A percentile compares a stretch with the other conserved stretches of the same genome.
Conservation (phyloP, 768 basidiomycete genomes). For the Terana coerulea region DNA sequence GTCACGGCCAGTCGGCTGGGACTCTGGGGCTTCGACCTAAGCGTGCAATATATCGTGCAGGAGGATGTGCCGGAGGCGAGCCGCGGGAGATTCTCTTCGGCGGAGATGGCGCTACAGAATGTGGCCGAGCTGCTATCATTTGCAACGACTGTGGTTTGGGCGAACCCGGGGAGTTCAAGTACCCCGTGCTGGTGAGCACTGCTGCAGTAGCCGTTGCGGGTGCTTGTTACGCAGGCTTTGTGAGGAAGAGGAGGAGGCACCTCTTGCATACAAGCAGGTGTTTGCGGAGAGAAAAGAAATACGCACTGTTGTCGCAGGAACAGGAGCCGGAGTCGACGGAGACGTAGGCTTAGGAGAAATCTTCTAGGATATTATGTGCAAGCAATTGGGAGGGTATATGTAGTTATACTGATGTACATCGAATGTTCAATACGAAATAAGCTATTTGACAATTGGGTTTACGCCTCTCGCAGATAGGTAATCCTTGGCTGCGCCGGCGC, state of each 20-base stretch:
- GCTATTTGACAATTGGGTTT: conserved; percentile 32
- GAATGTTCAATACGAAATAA: neutral
- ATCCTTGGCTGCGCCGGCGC: conserved; percentile 67
- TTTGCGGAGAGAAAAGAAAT: no score
- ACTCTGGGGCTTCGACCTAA: conserved; percentile 30
- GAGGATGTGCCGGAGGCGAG: conserved; percentile 17
- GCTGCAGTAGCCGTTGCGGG: neutral
- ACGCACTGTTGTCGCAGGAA: no score
- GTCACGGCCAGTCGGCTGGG: conserved; percentile 27
- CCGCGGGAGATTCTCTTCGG: conserved; percentile 26
- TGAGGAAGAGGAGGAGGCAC: neutral
- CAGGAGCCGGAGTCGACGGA: no score
- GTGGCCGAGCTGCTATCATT: conserved; percentile 25
- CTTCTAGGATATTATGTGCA: no score
- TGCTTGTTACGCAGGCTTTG: neutral
- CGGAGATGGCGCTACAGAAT: conserved; percentile 27
- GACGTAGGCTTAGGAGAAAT: no score
- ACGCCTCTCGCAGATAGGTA: conserved; percentile 57
- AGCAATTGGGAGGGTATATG: no score
- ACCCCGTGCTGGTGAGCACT: neutral
- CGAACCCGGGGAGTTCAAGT: conserved; percentile 15
- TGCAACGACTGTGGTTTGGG: conserved; percentile 22
- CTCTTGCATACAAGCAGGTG: neutral
- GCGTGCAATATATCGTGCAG: conserved; percentile 27
- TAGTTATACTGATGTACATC: neutral